These are phyloP conservation scores for Croton setiger DNA, from an alignment of 441 rosid genomes.

Conservation along the genomic window DNA sequence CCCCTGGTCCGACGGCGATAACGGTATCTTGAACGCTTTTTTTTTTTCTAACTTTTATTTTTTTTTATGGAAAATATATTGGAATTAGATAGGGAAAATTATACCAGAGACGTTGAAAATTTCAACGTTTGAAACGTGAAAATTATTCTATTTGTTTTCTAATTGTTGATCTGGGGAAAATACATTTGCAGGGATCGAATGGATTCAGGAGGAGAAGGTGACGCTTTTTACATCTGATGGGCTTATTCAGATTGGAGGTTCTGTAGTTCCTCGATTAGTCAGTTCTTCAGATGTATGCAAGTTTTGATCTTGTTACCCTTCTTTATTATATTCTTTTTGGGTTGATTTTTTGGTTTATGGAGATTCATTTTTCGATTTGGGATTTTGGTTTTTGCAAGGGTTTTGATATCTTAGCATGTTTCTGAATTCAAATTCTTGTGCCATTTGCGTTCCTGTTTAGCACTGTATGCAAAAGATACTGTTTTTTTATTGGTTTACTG, in stretches of 20 bases:
- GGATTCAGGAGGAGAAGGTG: constrained; percentile 80
- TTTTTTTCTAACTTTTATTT: not conserved
- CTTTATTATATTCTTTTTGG: not conserved
- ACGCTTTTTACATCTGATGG: constrained; percentile 88
- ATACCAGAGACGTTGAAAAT: too few relatives aligned
- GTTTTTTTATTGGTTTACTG: too few relatives aligned
- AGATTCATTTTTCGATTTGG: not conserved
- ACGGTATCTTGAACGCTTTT: constrained; percentile 43
- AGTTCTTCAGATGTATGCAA: constrained; percentile 52
- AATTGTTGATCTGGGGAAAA: not conserved
- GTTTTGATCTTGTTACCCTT: constrained; percentile 2
- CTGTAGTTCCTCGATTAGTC: constrained; percentile 67
- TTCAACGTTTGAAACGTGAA: constrained; percentile 2
- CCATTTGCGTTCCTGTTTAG: not conserved
- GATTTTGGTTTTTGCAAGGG: not conserved
- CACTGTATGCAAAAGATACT: too few relatives aligned
- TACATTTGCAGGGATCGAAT: constrained; percentile 41
- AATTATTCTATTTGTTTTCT: not conserved
- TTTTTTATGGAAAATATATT: not conserved
- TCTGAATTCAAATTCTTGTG: not conserved
- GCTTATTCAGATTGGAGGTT: constrained; percentile 89
- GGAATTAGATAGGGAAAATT: not conserved
- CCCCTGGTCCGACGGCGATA: constrained; percentile 65
- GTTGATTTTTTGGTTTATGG: not conserved
- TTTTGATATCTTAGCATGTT: not conserved